Evolutionary conservation across 345 rosid species (phyloP).

Genomic region (Bruguiera sexangula): DNA sequence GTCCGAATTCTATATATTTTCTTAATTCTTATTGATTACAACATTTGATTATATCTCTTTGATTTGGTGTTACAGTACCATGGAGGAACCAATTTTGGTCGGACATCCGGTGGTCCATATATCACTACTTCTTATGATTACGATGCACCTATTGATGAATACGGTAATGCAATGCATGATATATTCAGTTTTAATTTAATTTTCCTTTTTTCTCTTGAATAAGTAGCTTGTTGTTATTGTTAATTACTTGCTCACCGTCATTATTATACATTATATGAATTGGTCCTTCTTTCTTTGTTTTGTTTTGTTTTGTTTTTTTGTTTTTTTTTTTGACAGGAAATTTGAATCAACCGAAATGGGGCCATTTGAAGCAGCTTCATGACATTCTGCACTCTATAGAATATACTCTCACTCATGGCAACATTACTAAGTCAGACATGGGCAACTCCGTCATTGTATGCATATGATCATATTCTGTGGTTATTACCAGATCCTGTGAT

Average conservation of each 20-base stretch:
- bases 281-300: background rate
- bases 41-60: background rate
- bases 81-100: slow-evolving; percentile 70
- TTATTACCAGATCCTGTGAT: background rate
- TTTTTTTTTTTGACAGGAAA: slow-evolving; percentile 34
- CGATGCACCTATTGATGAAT: slow-evolving; percentile 56
- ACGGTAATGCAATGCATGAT: slow-evolving; percentile 16
- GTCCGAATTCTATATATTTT: background rate
- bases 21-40: background rate
- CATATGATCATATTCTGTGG: background rate
- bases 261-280: background rate
- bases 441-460: slow-evolving; percentile 24
- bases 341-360: slow-evolving; percentile 76
- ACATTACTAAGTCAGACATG: slow-evolving; percentile 28
- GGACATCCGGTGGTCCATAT: slow-evolving; percentile 62
- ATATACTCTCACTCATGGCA: slow-evolving; percentile 51
- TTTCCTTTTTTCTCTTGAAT: background rate
- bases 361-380: slow-evolving; percentile 72
- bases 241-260: too few relatives aligned
- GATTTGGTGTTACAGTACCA: slow-evolving; percentile 40
- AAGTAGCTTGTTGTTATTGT: too few relatives aligned
- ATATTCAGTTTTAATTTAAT: background rate
- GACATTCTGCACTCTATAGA: slow-evolving; percentile 48
- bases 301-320: too few relatives aligned
- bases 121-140: slow-evolving; percentile 61